Evolutionary conservation across 2,329 filamentous ascomycete genomes (phyloP), one percentile per base, ranked within the genome.

Genomic region (Chrysoporthe deuterocubensis): DNA sequence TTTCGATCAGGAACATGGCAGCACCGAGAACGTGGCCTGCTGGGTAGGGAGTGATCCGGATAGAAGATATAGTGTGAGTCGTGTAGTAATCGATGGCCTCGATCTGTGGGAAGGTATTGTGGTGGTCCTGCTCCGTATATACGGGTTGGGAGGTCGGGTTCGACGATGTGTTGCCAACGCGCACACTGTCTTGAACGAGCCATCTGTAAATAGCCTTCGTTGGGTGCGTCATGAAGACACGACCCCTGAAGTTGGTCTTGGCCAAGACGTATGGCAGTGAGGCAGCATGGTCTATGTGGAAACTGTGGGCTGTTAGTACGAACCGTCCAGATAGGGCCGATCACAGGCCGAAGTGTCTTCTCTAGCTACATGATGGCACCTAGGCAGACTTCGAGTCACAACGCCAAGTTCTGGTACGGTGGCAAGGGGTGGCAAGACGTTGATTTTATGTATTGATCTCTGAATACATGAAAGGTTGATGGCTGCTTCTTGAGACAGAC

Each of bases 201-300:
- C 96, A 98, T 81, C 98, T 98, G 87, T 99, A 99, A 78, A 99
- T 99, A 74, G 96, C 96, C 80, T 99, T 98, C 59, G 96, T 99
- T 1, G 96, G 94, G 83, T 99, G 96, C 63, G 96, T 99, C 95
- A 98, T 99, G 83, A 97, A 98, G 70, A 98, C 95, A 32, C 94
- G 90, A 61, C 96, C 96, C 72, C 92, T 91, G 83, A 99, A 99
- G 79, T 97, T 97, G 48, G 96, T 98, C 83, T 99, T 99, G 72
- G 95, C 92, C 72, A 99, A 87, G 69, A 99, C 96, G 78, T 98
- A 99, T 57, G 96, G 96, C 59, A 99, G 84, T n/a, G 95, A 97
- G 18, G 95, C 95, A n/a, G 96, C 96, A 82, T 99, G 96, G 77
- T 99, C 96, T 78, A 98, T 87, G 79, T 99, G 96, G 77, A 99